Percentiles rank a stretch among this genome's conserved stretches.
These are phyloP conservation scores for Hygrophila difformis DNA, from an alignment of 257 asterid species.

Conservation along the genomic window DNA sequence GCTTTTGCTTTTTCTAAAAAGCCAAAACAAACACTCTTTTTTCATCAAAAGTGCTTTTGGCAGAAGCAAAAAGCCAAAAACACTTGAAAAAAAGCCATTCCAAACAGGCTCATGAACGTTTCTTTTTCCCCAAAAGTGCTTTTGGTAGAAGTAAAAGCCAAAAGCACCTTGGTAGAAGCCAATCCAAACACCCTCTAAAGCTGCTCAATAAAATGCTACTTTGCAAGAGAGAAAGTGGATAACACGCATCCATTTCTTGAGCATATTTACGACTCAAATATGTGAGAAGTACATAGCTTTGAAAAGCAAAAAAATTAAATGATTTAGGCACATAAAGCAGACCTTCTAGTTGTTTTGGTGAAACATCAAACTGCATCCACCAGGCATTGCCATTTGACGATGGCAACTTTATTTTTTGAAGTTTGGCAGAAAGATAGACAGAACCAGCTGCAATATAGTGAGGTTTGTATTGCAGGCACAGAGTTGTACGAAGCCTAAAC, in stretches of 20 bases:
- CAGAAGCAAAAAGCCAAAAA: too few relatives aligned
- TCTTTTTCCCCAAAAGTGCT: too few relatives aligned
- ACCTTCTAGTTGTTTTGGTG: constrained; percentile 47
- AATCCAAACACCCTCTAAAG: too few relatives aligned
- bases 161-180: too few relatives aligned
- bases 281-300: background rate
- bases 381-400: constrained; percentile 33
- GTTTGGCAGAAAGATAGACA: constrained; percentile 44
- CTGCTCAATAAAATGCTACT: too few relatives aligned
- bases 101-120: too few relatives aligned
- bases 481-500: constrained; percentile 44
- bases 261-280: constrained; percentile 4
- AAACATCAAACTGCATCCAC: constrained; percentile 69
- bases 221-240: too few relatives aligned
- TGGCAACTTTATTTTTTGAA: constrained; percentile 41
- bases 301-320: background rate
- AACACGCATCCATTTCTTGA: background rate
- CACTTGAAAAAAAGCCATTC: too few relatives aligned
- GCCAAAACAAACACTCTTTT: too few relatives aligned
- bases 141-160: too few relatives aligned
- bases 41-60: too few relatives aligned
- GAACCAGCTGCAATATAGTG: constrained; percentile 58
- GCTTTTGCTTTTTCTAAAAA: too few relatives aligned
- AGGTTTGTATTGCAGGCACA: constrained; percentile 60
- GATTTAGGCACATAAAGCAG: constrained; percentile 7